Evolutionary conservation across 257 asterid genomes (phyloP).

Genomic region (Knoxia roxburghii): DNA sequence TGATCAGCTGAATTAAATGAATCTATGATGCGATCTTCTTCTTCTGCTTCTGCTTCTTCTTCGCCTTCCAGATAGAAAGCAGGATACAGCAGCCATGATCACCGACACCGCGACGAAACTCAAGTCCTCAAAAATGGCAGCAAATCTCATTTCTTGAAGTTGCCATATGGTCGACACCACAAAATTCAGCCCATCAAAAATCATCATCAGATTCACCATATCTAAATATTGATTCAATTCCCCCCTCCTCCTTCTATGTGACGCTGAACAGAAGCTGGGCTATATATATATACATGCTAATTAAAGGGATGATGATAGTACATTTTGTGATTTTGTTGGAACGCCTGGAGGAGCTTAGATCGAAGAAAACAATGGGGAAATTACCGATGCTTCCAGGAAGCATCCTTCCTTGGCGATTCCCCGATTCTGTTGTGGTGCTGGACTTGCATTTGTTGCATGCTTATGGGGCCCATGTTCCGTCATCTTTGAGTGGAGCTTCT

Average conservation of each 20-base stretch:
- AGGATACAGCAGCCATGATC: slow-evolving; percentile 19
- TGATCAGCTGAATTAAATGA: too few species aligned
- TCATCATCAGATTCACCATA: slow-evolving; percentile 18
- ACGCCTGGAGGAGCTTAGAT: neutral
- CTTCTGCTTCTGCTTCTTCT: neutral
- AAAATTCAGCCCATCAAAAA: slow-evolving; percentile 19
- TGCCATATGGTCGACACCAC: slow-evolving; percentile 24
- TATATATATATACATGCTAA: neutral
- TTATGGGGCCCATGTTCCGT: too few species aligned
- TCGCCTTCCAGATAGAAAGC: slow-evolving; percentile 13
- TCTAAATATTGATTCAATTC: too few species aligned
- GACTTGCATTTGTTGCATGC: too few species aligned
- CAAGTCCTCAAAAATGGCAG: slow-evolving; percentile 26
- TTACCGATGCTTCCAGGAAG: slow-evolving; percentile 1
- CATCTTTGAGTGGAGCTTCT: too few species aligned
- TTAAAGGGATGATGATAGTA: too few species aligned
- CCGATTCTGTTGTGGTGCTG: too few species aligned
- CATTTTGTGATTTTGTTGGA: too few species aligned
- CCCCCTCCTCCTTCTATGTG: too few species aligned
- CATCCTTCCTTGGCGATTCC: neutral
- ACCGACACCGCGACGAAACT: slow-evolving; percentile 17
- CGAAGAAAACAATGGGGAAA: slow-evolving; percentile 3
- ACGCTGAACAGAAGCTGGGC: too few species aligned
- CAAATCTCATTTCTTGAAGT: slow-evolving; percentile 29
- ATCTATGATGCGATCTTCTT: neutral